These are phyloP conservation scores for Erythrobasidium hasegawianum DNA, from an alignment of 1,284 basidiomycete species.

Conservation along the genomic window DNA sequence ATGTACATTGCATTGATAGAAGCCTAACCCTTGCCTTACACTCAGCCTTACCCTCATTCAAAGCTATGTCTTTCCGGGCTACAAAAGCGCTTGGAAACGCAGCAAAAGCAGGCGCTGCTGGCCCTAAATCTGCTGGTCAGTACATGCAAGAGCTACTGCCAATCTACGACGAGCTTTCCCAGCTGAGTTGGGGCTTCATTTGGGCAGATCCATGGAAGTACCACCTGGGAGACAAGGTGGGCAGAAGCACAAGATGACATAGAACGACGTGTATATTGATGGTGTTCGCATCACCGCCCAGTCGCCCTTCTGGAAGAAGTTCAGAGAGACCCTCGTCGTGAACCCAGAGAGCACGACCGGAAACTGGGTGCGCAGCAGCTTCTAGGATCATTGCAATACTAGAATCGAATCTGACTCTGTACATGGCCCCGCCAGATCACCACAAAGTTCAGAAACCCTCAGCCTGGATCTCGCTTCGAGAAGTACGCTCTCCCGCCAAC, in stretches of 20 bases:
- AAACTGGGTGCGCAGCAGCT: constrained; percentile 26
- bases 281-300: too few species aligned
- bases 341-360: constrained; percentile 30
- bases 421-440: constrained; percentile 1
- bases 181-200: not conserved
- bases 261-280: too few species aligned
- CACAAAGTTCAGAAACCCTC: constrained; percentile 23
- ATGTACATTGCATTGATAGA: too few species aligned
- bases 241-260: not conserved
- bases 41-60: too few species aligned
- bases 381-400: too few species aligned
- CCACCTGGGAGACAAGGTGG: constrained; percentile 4
- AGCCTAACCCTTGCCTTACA: too few species aligned
- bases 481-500: constrained; percentile 28
- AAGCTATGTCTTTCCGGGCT: too few species aligned
- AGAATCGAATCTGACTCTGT: too few species aligned
- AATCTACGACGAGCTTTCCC: not conserved
- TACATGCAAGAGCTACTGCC: not conserved
- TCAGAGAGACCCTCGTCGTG: constrained; percentile 28
- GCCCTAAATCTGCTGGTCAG: constrained; percentile 28
- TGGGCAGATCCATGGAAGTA: constrained; percentile 32
- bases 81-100: constrained; percentile 2
- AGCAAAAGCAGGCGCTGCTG: constrained; percentile 19
- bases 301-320: constrained; percentile 34
- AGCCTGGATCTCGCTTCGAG: constrained; percentile 25